Base-by-base conservation (phyloP, 2,329 filamentous ascomycete species). In the Aspergillus ochraceus region DNA sequence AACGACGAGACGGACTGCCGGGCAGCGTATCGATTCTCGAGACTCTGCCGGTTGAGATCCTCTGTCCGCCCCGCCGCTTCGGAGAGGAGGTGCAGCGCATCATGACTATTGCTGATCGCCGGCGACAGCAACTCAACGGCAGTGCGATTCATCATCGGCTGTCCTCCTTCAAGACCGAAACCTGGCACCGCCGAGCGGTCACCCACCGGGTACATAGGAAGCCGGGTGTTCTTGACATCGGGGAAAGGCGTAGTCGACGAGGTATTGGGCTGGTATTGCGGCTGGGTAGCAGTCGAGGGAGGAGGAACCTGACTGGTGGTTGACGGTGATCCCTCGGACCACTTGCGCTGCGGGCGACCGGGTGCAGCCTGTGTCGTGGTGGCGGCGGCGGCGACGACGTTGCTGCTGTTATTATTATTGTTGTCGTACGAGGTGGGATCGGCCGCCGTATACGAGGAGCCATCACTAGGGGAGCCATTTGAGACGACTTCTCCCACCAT, bases 51-150 rank as follows among this genome's bases (percentile, higher is more conserved):
- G 55, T 79, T 76, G 24, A 82, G 71, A 63, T 83, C 80, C 60
- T 79, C 80, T 19, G 79, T 83, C 56, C 79, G 74, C 8, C 79
- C 80, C 2, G 84, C 92, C 20, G 93, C 94, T 77, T 96, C 93
- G 71, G 96, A 96, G 17, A 98, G 83, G 59, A 97, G 82, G 74
- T 97, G 92, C 52, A 98, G 83, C 24, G 94, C 94, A 79, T 98
- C 94, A 71, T 97, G 93, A 3, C 91, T 92, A 39, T 92, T 93
- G 75, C 93, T 96, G 49, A 98, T 88, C 66, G 91, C 90, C 57
- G 81, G 79, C 45, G 81, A 83, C 66, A 88, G 80, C 64, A 89
- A 72, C 52, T 85, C 81, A 2, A 84, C 83, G 3, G 84, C 82
- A n/a, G 84, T 84, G 62, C 84, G 80, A 62, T 87, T 86, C 76